These are phyloP conservation scores for Fusarium abutilonis DNA, from an alignment of 2,329 filamentous ascomycete species.

Conservation along the genomic window DNA sequence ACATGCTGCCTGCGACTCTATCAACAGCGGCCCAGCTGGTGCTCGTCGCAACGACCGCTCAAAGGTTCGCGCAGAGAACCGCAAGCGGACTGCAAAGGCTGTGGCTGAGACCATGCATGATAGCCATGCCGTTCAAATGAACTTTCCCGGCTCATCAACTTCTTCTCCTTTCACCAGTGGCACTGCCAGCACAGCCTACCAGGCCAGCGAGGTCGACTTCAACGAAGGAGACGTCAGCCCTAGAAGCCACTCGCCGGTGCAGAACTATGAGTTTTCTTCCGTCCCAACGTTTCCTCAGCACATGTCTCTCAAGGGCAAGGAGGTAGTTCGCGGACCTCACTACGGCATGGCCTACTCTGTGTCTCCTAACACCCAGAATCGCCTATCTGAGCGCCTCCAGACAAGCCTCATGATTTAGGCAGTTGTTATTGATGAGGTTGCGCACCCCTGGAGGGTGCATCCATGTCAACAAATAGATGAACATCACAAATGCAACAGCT, in stretches of 20 bases:
- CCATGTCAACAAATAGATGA: slow-evolving; percentile 53
- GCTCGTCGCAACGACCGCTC: slow-evolving; percentile 59
- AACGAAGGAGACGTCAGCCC: slow-evolving; percentile 35
- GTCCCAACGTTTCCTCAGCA: slow-evolving; percentile 36
- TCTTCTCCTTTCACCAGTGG: slow-evolving; percentile 60
- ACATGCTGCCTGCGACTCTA: slow-evolving; percentile 68
- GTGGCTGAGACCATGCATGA: slow-evolving; percentile 49
- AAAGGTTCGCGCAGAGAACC: slow-evolving; percentile 62
- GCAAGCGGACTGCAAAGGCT: slow-evolving; percentile 60
- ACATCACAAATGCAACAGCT: slow-evolving; percentile 36
- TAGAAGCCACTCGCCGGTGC: slow-evolving; percentile 31
- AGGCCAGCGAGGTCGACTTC: slow-evolving; percentile 50
- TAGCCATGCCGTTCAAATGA: slow-evolving; percentile 50
- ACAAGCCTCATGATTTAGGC: slow-evolving; percentile 32
- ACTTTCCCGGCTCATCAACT: slow-evolving; percentile 49
- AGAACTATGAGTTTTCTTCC: slow-evolving; percentile 22
- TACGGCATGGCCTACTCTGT: slow-evolving; percentile 51
- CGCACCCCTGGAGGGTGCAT: slow-evolving; percentile 51
- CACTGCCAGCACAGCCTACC: slow-evolving; percentile 59
- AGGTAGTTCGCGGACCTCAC: slow-evolving; percentile 49
- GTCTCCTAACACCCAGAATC: slow-evolving; percentile 52
- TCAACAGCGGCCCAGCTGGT: slow-evolving; percentile 62
- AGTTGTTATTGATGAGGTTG: slow-evolving; percentile 5
- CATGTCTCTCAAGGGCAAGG: slow-evolving; percentile 56
- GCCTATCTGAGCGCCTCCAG: slow-evolving; percentile 32